A percentile compares a stretch with the other conserved stretches of the same genome.
These are phyloP conservation scores for Aspergillus cavernicola DNA, from an alignment of 495 filamentous ascomycete genomes.

Conservation along the genomic window DNA sequence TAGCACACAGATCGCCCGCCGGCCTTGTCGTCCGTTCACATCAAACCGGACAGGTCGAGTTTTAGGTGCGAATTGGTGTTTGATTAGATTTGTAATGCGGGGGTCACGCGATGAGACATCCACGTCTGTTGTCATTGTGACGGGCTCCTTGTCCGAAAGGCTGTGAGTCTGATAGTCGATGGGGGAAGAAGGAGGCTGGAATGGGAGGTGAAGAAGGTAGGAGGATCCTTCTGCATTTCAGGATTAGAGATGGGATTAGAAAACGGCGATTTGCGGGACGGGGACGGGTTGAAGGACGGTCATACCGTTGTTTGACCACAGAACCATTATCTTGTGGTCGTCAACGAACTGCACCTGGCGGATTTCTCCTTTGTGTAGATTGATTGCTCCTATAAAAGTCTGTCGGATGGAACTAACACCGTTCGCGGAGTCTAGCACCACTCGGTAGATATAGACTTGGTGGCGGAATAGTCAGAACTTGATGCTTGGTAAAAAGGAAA, in stretches of 20 bases:
- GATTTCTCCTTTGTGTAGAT: conserved; percentile 40
- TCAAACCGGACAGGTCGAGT: conserved; percentile 45
- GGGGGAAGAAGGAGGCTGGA: conserved; percentile 19
- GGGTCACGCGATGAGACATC: conserved; percentile 21
- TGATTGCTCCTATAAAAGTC: conserved; percentile 38
- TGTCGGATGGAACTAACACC: conserved; percentile 52
- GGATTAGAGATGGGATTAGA: conserved; percentile 7
- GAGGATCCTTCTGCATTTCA: conserved; percentile 19
- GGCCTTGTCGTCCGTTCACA: conserved; percentile 52
- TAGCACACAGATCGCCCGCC: conserved; percentile 53
- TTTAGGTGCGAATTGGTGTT: conserved; percentile 36
- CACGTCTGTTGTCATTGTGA: conserved; percentile 17
- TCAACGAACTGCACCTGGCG: conserved; percentile 55
- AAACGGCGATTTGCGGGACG: too few species aligned
- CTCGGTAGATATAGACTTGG: conserved; percentile 50
- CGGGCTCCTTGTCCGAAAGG: conserved; percentile 21
- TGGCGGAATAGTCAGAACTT: background rate
- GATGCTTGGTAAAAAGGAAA: background rate
- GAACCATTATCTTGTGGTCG: conserved; percentile 48
- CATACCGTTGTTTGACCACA: conserved; percentile 45
- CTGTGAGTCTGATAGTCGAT: conserved; percentile 16
- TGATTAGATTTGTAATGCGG: conserved; percentile 16
- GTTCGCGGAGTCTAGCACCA: conserved; percentile 45
- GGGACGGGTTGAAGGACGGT: conserved; percentile 5
- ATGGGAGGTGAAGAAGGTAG: conserved; percentile 39